Conservation (phyloP, 2,329 filamentous ascomycete species). For the Zasmidium angulare region DNA sequence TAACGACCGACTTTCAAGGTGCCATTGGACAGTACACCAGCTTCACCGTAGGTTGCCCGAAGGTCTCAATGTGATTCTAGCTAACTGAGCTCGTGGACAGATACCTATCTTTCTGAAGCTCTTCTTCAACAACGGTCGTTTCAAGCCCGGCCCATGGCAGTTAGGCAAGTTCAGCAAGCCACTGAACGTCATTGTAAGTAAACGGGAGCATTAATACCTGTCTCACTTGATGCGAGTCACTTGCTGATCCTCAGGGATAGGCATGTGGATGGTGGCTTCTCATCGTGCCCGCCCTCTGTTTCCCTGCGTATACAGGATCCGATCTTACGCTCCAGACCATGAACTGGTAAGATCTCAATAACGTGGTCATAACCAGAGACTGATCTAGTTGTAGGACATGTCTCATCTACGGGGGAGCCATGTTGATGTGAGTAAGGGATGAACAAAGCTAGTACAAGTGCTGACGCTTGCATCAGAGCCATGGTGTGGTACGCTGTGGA, state of each 20-base stretch:
- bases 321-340: slow-evolving; percentile 32
- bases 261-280: slow-evolving; percentile 32
- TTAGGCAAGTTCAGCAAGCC: slow-evolving; percentile 32
- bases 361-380: neutral
- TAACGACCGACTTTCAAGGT: slow-evolving; percentile 3
- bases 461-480: too few species aligned
- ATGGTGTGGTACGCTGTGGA: slow-evolving; percentile 31
- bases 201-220: too few species aligned
- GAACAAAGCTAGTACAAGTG: too few species aligned
- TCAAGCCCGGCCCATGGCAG: slow-evolving; percentile 34
- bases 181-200: slow-evolving; percentile 23
- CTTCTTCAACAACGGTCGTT: slow-evolving; percentile 29
- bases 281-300: slow-evolving; percentile 35
- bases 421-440: too few species aligned
- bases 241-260: too few species aligned
- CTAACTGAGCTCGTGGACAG: neutral
- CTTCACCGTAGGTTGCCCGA: slow-evolving; percentile 20
- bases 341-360: slow-evolving; percentile 27
- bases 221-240: too few species aligned
- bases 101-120: slow-evolving; percentile 32
- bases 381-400: slow-evolving; percentile 17
- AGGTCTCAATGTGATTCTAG: neutral
- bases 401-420: slow-evolving; percentile 35
- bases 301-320: slow-evolving; percentile 31
- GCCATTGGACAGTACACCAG: slow-evolving; percentile 21